These are phyloP conservation scores for Cryptococcus sp. DNA, from an alignment of 1,284 basidiomycete genomes.

Conservation along the genomic window DNA sequence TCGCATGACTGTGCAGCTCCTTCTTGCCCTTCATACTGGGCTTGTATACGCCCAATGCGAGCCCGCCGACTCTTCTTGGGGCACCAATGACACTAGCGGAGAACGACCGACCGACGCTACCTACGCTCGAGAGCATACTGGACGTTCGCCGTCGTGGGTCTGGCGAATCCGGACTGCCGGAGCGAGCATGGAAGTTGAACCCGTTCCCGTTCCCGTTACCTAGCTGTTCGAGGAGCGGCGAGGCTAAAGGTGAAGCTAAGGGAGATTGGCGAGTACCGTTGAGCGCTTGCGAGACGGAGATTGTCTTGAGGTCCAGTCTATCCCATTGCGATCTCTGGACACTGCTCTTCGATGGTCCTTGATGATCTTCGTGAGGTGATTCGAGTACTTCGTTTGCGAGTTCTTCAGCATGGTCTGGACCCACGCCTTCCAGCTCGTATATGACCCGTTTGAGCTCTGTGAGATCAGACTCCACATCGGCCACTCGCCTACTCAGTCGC, in stretches of 20 bases:
- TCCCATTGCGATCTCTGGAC: slow-evolving; percentile 14
- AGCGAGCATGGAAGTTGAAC: neutral
- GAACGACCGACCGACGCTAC: slow-evolving; percentile 37
- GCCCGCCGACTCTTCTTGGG: slow-evolving; percentile 31
- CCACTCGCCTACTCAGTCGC: slow-evolving; percentile 64
- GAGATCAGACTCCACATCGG: slow-evolving; percentile 78
- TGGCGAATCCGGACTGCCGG: neutral
- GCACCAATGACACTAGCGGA: slow-evolving; percentile 38
- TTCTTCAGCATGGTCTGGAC: slow-evolving; percentile 12
- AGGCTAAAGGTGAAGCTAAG: slow-evolving; percentile 7
- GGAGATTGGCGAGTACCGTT: slow-evolving; percentile 6
- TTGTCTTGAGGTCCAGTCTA: slow-evolving; percentile 12
- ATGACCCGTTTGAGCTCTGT: slow-evolving; percentile 55
- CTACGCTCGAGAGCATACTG: slow-evolving; percentile 25
- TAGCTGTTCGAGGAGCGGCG: slow-evolving; percentile 3
- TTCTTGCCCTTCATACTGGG: slow-evolving; percentile 1
- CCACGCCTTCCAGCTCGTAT: slow-evolving; percentile 45
- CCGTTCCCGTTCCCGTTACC: neutral
- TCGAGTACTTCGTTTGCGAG: slow-evolving; percentile 1
- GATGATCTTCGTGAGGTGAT: neutral
- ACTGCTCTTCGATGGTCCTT: neutral
- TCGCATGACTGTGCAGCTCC: slow-evolving; percentile 2
- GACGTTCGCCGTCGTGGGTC: neutral
- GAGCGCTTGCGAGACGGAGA: slow-evolving; percentile 7
- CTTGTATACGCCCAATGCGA: slow-evolving; percentile 26